Evolutionary conservation across 257 asterid species (phyloP), one percentile per base, ranked within the genome.

Genomic region (Ehretia macrophylla): DNA sequence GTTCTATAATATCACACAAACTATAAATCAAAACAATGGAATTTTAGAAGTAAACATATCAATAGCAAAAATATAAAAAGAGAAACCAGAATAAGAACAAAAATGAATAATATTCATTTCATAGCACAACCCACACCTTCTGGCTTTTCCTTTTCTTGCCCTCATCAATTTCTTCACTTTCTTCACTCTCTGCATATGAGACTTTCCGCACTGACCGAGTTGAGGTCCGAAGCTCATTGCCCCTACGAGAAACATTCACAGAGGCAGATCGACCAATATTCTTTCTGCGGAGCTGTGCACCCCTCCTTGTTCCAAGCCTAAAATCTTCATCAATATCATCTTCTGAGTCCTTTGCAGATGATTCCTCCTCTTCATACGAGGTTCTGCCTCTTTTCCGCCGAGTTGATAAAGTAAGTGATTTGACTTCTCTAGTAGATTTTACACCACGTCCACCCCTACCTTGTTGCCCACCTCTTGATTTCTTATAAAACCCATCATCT

Each of bases 121-220:
- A 27, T 37, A 49, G 12, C 27, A 56, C 42, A 74, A 52, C 38
- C 51, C 71, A 59, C 60, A 93, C 99, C 97, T 83, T 93, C 50
- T 81, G 95, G 62, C 67, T 70, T 64, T 66, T 81, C 80, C 66
- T 86, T 63, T 83, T 81, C 77, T 79, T 82, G 66, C 79, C 75
- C 40, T 83, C 97, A 22, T 89, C 97, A 60, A 72, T 42, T 62
- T 89, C 97, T 75, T 93, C 99, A 77, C 97, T 89, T 70, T 53
- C 99, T 70, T 92, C 99, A 67, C 99, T 89, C 87, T 93, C 99
- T 38, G 72, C 95, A 65, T 89, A 93, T 42, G 99, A 93, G 45
- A 93, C 97, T 73, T 89, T 93, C 58, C 92, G 89, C 68, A 83
- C 85, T 6, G 97, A 85, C 55, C 97, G 95, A 71, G 92, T 79